Evolutionary conservation across 75 land plant species (phyloP).

Genomic region (Larix kaempferi): DNA sequence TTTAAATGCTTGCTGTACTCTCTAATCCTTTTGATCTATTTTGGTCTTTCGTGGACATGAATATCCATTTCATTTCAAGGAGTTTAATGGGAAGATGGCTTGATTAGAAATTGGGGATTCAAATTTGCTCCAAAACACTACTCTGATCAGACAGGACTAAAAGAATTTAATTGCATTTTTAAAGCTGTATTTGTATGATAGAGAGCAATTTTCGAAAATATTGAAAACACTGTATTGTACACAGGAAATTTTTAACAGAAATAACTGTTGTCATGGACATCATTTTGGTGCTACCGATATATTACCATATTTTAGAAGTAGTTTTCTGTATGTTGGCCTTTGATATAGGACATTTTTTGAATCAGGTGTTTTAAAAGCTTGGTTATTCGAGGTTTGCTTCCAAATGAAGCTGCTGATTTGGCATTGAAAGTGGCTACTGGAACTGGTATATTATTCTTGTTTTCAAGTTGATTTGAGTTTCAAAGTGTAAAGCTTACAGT

Average conservation of each 20-base stretch:
- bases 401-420: slow-evolving; percentile 14
- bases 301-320: slow-evolving; percentile 2
- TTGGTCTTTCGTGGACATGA: not conserved
- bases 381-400: slow-evolving; percentile 12
- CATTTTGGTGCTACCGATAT: not conserved
- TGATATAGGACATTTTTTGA: not conserved
- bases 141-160: not conserved
- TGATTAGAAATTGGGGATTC: not conserved
- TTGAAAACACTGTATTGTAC: not conserved
- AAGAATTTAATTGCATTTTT: not conserved
- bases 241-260: not conserved
- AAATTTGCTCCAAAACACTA: not conserved
- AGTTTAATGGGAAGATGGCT: not conserved
- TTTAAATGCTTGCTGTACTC: too few species aligned
- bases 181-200: not conserved
- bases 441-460: slow-evolving; percentile 5
- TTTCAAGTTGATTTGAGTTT: not conserved
- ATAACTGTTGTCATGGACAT: too few species aligned
- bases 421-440: slow-evolving; percentile 13
- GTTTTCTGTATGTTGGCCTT: not conserved
- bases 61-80: not conserved
- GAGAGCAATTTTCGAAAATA: not conserved
- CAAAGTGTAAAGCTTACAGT: not conserved
- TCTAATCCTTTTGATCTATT: not conserved
- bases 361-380: slow-evolving; percentile 13